These are phyloP conservation scores for Escallonia herrerae DNA, from an alignment of 129 eudicot genomes.

Conservation along the genomic window DNA sequence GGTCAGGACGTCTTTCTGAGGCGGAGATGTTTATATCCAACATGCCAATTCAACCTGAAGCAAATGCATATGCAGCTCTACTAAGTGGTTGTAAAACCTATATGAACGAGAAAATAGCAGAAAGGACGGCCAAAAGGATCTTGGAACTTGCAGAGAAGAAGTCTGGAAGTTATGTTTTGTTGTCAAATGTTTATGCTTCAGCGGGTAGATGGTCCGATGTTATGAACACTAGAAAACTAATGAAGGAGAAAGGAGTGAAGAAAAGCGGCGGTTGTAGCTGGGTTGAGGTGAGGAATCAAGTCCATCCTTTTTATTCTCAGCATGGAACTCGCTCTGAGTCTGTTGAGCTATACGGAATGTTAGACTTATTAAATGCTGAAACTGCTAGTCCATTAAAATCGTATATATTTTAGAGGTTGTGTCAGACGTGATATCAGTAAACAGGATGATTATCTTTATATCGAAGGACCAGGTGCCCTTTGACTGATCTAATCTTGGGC, in stretches of 20 bases:
- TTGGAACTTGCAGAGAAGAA: constrained; percentile 41
- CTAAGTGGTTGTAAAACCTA: constrained; percentile 57
- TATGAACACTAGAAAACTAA: constrained; percentile 43
- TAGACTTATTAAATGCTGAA: constrained; percentile 38
- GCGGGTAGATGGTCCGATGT: constrained; percentile 69
- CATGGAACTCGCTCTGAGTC: constrained; percentile 40
- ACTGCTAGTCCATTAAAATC: constrained; percentile 28
- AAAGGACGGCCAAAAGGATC: constrained; percentile 34
- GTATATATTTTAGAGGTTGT: not conserved
- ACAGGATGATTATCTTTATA: no score
- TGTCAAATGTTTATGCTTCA: constrained; percentile 59
- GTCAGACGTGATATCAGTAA: no score
- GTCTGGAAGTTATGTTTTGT: constrained; percentile 51
- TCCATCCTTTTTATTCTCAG: constrained; percentile 54
- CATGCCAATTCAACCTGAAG: constrained; percentile 60
- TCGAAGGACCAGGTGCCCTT: no score
- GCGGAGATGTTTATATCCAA: constrained; percentile 42
- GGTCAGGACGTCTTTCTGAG: constrained; percentile 59
- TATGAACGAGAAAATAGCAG: constrained; percentile 36
- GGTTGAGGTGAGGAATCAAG: constrained; percentile 54
- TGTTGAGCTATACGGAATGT: constrained; percentile 34
- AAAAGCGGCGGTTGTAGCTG: constrained; percentile 69
- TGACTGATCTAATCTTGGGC: no score
- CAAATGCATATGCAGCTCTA: constrained; percentile 59
- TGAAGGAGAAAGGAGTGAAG: constrained; percentile 59